phyloP scores from a whole-genome alignment of 2,329 filamentous ascomycete species.

The Aspergillus puulaauensis region DNA sequence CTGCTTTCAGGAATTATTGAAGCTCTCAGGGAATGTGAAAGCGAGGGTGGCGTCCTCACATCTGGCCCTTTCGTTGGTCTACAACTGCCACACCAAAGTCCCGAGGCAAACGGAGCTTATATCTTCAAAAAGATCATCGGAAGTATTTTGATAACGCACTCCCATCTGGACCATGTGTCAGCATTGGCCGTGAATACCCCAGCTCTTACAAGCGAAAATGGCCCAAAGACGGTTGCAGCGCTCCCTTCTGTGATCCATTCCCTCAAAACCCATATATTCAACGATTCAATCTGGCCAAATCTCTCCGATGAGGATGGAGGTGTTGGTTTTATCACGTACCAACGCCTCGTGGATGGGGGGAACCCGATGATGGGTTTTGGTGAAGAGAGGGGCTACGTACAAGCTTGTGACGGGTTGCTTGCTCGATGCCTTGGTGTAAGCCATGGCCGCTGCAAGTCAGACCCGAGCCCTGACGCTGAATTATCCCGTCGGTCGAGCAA shows the following conservation, averaged over 20 bases:
- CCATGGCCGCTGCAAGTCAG: conserved; percentile 83
- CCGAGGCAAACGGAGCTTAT: conserved; percentile 76
- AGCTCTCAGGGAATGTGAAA: conserved; percentile 60
- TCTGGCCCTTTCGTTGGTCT: conserved; percentile 79
- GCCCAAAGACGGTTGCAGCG: conserved; percentile 81
- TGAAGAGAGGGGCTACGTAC: conserved; percentile 77
- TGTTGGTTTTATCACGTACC: conserved; percentile 86
- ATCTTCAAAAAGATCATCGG: conserved; percentile 78
- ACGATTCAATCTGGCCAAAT: conserved; percentile 97
- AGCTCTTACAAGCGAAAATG: conserved; percentile 71
- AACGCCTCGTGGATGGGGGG: conserved; percentile 83
- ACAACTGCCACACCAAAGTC: conserved; percentile 63
- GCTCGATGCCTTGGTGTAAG: conserved; percentile 85
- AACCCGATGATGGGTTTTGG: conserved; percentile 81
- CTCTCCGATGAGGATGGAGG: conserved; percentile 94
- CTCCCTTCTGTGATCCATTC: conserved; percentile 87
- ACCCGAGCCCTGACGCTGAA: conserved; percentile 27
- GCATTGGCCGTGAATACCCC: conserved; percentile 94
- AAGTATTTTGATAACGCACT: conserved; percentile 89
- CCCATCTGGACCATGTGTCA: conserved; percentile 92
- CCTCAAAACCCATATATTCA: conserved; percentile 93
- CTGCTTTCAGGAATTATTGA: conserved; percentile 82
- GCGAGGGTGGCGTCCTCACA: conserved; percentile 25
- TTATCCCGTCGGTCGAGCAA: conserved; percentile 35
- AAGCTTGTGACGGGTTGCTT: conserved; percentile 84